Evolutionary conservation across 768 basidiomycete genomes (phyloP).

Genomic region (Tremella yokohamensis): DNA sequence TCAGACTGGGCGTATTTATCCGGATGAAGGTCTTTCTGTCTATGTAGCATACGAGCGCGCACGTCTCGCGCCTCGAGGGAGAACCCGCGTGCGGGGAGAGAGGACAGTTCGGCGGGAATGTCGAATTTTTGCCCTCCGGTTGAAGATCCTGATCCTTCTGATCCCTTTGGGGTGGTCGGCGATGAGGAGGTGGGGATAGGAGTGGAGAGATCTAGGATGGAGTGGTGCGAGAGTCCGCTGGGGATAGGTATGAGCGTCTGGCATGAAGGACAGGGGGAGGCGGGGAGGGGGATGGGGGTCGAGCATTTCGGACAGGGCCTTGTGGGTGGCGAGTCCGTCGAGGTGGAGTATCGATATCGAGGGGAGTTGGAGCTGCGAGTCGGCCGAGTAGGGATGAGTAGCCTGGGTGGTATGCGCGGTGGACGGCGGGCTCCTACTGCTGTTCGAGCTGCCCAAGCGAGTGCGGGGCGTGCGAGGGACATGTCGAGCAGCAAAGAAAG

Average conservation of each 20-base stretch:
- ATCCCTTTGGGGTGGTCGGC: too few relatives aligned
- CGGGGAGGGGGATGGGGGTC: constrained; percentile 59
- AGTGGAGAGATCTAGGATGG: constrained; percentile 63
- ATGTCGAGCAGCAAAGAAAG: not conserved
- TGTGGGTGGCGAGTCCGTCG: constrained; percentile 9
- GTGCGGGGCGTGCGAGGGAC: too few relatives aligned
- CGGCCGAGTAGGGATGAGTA: too few relatives aligned
- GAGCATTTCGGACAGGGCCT: constrained; percentile 65
- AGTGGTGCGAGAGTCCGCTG: constrained; percentile 60
- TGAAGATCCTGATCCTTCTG: too few relatives aligned
- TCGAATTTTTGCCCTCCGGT: constrained; percentile 24
- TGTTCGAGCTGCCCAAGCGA: too few relatives aligned
- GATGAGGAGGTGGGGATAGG: too few relatives aligned
- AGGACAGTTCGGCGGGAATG: constrained; percentile 26
- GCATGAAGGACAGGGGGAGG: constrained; percentile 73
- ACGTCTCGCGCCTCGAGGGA: constrained; percentile 62
- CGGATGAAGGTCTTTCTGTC: constrained; percentile 78
- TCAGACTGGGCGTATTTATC: constrained; percentile 75
- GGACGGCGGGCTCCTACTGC: too few relatives aligned
- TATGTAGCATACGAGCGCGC: constrained; percentile 64
- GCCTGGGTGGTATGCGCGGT: too few relatives aligned
- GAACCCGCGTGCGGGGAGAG: constrained; percentile 54
- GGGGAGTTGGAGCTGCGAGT: too few relatives aligned
- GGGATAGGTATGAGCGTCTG: constrained; percentile 63
- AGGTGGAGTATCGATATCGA: not conserved